Conservation (phyloP, 345 rosid genomes). For the Brassica cretica region DNA sequence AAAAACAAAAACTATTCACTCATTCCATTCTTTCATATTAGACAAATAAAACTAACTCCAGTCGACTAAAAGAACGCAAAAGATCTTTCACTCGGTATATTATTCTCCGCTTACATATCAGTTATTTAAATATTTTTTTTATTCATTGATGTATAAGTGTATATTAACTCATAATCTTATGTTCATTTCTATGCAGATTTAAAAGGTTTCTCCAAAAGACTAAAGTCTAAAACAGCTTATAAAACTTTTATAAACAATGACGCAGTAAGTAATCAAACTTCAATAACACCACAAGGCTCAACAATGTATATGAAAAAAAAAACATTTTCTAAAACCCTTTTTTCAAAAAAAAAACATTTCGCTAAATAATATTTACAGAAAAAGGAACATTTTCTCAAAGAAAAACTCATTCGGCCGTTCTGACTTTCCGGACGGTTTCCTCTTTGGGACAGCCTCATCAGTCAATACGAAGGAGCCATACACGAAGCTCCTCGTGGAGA, state of each 20-base stretch:
- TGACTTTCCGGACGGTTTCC: slow-evolving; percentile 37
- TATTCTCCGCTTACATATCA: background rate
- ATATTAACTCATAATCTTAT: background rate
- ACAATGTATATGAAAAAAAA: background rate
- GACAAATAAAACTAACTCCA: background rate
- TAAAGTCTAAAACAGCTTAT: background rate
- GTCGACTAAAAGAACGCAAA: background rate
- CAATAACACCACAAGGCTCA: background rate
- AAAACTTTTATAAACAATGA: slow-evolving; percentile 21
- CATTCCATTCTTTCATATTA: slow-evolving; percentile 3
- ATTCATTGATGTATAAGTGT: background rate
- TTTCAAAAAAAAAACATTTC: background rate
- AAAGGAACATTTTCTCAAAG: slow-evolving; percentile 13
- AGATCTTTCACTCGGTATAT: slow-evolving; percentile 10
- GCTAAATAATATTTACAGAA: slow-evolving; percentile 9
- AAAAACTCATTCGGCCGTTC: slow-evolving; percentile 27
- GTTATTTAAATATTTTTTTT: background rate
- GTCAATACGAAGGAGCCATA: slow-evolving; percentile 40
- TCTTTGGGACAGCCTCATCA: slow-evolving; percentile 46
- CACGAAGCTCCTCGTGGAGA: slow-evolving; percentile 38
- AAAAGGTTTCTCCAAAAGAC: slow-evolving; percentile 4
- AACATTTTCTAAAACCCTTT: background rate
- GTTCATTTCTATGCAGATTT: slow-evolving; percentile 11
- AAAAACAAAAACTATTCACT: background rate
- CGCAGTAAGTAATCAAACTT: slow-evolving; percentile 32